A percentile compares a stretch with the other conserved stretches of the same genome.
Evolutionary conservation across 768 basidiomycete species (phyloP).

Genomic region (Leccinum subgranulosum): DNA sequence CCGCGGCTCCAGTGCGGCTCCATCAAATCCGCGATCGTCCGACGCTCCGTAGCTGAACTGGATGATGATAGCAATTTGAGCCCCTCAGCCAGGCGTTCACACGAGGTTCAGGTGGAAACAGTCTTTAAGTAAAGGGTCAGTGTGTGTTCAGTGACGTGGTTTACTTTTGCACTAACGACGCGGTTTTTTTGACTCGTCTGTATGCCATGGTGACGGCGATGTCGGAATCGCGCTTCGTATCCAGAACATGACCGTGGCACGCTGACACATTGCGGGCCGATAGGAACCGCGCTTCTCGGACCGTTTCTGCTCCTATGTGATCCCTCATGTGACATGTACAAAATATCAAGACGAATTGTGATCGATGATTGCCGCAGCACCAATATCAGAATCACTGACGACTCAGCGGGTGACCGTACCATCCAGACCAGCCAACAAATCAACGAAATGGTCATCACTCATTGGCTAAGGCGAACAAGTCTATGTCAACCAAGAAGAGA

Average conservation of each 20-base stretch:
- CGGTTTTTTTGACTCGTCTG: constrained; percentile 77
- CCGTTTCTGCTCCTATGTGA: constrained; percentile 79
- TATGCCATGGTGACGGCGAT: constrained; percentile 41
- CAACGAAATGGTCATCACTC: constrained; percentile 47
- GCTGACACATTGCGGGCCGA: neutral
- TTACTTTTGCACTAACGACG: too few relatives aligned
- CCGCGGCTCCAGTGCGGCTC: constrained; percentile 87
- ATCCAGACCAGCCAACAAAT: constrained; percentile 61
- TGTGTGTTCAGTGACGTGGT: constrained; percentile 16
- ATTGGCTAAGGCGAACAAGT: constrained; percentile 86
- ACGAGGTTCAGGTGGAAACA: constrained; percentile 93
- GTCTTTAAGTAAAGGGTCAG: constrained; percentile 89
- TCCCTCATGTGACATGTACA: constrained; percentile 47
- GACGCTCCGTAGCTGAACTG: constrained; percentile 79
- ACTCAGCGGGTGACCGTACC: constrained; percentile 71
- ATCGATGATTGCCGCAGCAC: constrained; percentile 69
- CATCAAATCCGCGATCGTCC: constrained; percentile 90
- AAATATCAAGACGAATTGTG: constrained; percentile 58
- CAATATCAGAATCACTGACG: constrained; percentile 82
- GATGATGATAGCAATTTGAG: constrained; percentile 64
- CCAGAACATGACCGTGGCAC: neutral
- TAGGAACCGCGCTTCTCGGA: constrained; percentile 83
- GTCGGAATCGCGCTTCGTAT: neutral
- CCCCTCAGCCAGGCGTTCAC: constrained; percentile 66
- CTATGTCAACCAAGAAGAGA: constrained; percentile 80